These are phyloP conservation scores for Rhododendron kiyosumense DNA, from an alignment of 148 eudicot genomes.

Conservation along the genomic window DNA sequence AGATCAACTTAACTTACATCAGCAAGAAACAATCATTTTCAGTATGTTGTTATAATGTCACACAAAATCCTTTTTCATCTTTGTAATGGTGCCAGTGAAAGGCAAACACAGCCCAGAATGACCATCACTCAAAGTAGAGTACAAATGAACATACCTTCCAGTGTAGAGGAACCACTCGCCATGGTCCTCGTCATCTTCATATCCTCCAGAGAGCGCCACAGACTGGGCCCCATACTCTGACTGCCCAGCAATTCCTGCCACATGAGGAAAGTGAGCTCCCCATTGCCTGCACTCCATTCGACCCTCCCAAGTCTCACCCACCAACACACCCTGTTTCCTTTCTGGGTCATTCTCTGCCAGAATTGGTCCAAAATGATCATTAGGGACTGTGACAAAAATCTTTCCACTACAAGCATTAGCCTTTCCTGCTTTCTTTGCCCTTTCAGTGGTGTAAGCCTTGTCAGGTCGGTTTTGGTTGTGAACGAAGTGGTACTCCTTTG, in stretches of 20 bases:
- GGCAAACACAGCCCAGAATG: neutral
- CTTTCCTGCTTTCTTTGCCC: constrained; percentile 70
- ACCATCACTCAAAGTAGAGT: neutral
- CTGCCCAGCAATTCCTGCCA: constrained; percentile 89
- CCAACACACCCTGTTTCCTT: constrained; percentile 63
- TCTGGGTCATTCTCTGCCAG: constrained; percentile 72
- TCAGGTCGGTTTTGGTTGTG: constrained; percentile 83
- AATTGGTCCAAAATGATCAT: constrained; percentile 83
- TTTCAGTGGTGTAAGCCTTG: constrained; percentile 71
- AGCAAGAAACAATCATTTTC: neutral
- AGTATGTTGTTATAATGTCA: neutral
- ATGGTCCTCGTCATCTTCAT: constrained; percentile 88
- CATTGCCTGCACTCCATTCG: constrained; percentile 90
- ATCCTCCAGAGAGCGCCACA: constrained; percentile 93
- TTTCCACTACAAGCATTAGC: constrained; percentile 94
- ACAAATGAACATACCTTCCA: constrained; percentile 53
- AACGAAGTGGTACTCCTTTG: constrained; percentile 50
- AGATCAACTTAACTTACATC: neutral
- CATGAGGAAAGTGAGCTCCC: constrained; percentile 96
- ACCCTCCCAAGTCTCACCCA: constrained; percentile 82
- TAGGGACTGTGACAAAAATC: constrained; percentile 81
- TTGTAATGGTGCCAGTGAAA: neutral
- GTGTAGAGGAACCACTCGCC: constrained; percentile 98
- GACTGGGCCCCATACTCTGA: constrained; percentile 81
- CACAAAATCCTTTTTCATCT: neutral